Conservation (phyloP, 1,284 basidiomycete genomes). For the Rhodotorula sp. region DNA sequence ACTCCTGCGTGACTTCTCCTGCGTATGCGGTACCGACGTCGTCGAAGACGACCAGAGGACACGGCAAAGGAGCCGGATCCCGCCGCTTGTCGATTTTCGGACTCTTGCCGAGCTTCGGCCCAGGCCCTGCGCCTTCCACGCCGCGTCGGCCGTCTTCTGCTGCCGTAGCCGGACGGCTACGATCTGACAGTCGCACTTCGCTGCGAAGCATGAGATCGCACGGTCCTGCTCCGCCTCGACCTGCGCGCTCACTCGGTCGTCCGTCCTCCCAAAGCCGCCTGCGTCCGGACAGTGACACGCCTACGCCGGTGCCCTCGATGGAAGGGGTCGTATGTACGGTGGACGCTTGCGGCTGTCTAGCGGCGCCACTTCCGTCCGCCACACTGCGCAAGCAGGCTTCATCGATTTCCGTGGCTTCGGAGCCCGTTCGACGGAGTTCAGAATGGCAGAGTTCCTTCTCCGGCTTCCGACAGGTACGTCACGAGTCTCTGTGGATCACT, state of each 20-base stretch:
- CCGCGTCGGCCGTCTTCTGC: too few relatives aligned
- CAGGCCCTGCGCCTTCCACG: too few relatives aligned
- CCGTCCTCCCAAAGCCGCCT: not conserved
- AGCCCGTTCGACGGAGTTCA: constrained; percentile 22
- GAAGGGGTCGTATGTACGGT: fast-evolving
- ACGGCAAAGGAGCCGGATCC: too few relatives aligned
- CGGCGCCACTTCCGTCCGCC: constrained; percentile 12
- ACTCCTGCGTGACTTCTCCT: too few relatives aligned
- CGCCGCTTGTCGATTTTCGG: too few relatives aligned
- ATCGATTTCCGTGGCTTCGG: constrained; percentile 42
- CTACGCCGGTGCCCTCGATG: too few relatives aligned
- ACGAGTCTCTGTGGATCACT: not conserved
- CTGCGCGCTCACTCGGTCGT: not conserved
- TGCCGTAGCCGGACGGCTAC: not conserved
- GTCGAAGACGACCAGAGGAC: too few relatives aligned
- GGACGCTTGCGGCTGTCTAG: not conserved
- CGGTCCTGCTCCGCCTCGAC: not conserved
- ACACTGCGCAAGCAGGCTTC: constrained; percentile 13
- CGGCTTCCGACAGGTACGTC: constrained; percentile 13
- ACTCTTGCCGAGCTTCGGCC: too few relatives aligned
- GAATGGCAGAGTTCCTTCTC: constrained; percentile 26
- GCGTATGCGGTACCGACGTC: too few relatives aligned
- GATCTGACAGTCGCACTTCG: not conserved
- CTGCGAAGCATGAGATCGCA: not conserved
- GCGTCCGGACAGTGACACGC: not conserved